phyloP scores from a whole-genome alignment of 768 basidiomycete species.

The Hirschioporus abietinus region DNA sequence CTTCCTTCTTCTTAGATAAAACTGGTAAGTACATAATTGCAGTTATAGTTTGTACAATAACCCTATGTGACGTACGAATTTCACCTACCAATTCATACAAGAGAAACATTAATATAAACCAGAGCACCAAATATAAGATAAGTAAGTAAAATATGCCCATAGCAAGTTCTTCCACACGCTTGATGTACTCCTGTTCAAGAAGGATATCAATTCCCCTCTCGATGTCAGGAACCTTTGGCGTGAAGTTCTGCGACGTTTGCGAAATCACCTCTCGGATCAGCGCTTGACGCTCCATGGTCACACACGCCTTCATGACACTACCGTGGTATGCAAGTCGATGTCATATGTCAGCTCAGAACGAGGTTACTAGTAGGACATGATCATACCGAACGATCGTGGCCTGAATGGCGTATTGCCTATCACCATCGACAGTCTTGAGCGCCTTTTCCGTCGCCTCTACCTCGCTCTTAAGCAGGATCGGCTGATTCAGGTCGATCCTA shows the following conservation, averaged over 20 bases:
- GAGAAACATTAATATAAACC: too few species aligned
- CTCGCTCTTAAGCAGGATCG: conserved; percentile 93
- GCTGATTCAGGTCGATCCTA: conserved; percentile 82
- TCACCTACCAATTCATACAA: too few species aligned
- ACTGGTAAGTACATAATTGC: too few species aligned
- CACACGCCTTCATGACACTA: conserved; percentile 92
- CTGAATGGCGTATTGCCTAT: conserved; percentile 94
- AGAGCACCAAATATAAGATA: too few species aligned
- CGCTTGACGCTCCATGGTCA: conserved; percentile 90
- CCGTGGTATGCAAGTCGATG: too few species aligned
- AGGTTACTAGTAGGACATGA: too few species aligned
- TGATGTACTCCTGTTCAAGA: conserved; percentile 98
- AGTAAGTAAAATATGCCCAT: too few species aligned
- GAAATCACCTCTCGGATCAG: conserved; percentile 87
- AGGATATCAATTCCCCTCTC: conserved; percentile 95
- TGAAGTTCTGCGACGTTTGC: conserved; percentile 82
- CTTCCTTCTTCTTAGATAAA: too few species aligned
- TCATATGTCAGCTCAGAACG: too few species aligned
- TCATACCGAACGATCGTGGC: conserved; percentile 83
- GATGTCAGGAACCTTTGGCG: conserved; percentile 93
- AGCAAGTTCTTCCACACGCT: conserved; percentile 85
- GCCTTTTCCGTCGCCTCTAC: conserved; percentile 85
- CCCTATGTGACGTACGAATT: too few species aligned
- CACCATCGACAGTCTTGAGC: conserved; percentile 91
- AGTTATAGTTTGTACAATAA: too few species aligned